Conservation (phyloP, 495 filamentous ascomycete genomes). For the Lichenothelia convexa region DNA sequence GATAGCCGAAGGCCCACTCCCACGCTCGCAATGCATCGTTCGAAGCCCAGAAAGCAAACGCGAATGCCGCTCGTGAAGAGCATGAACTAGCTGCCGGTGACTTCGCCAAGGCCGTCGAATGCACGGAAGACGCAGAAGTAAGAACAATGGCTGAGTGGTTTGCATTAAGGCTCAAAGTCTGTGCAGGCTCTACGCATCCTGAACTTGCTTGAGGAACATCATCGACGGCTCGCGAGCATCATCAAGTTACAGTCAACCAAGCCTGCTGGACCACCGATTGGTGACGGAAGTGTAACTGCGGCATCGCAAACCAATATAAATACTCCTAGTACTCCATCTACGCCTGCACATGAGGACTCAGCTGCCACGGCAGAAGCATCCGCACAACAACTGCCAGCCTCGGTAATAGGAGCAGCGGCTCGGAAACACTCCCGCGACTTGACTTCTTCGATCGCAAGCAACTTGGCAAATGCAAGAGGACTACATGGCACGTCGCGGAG, state of each 20-base stretch:
- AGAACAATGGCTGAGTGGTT: background rate
- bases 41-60: conserved; percentile 54
- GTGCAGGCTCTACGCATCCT: conserved; percentile 59
- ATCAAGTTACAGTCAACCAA: conserved; percentile 31
- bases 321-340: background rate
- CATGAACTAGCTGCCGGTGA: conserved; percentile 81
- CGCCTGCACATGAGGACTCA: background rate
- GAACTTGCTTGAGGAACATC: conserved; percentile 69
- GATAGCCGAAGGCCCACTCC: conserved; percentile 53
- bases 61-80: conserved; percentile 63
- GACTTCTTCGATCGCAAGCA: conserved; percentile 76
- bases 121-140: conserved; percentile 58
- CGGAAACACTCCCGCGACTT: conserved; percentile 43
- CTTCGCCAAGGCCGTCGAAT: conserved; percentile 63
- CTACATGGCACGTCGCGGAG: conserved; percentile 53
- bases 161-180: conserved; percentile 3
- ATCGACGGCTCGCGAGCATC: conserved; percentile 58
- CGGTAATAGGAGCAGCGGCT: conserved; percentile 27
- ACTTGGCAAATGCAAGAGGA: conserved; percentile 73
- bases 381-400: conserved; percentile 15
- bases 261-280: too few relatives aligned
- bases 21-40: conserved; percentile 65
- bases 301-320: background rate
- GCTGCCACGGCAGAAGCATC: conserved; percentile 9
- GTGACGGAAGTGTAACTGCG: background rate